Conservation (phyloP, 306 rosid species). For the Psophocarpus tetragonolobus region DNA sequence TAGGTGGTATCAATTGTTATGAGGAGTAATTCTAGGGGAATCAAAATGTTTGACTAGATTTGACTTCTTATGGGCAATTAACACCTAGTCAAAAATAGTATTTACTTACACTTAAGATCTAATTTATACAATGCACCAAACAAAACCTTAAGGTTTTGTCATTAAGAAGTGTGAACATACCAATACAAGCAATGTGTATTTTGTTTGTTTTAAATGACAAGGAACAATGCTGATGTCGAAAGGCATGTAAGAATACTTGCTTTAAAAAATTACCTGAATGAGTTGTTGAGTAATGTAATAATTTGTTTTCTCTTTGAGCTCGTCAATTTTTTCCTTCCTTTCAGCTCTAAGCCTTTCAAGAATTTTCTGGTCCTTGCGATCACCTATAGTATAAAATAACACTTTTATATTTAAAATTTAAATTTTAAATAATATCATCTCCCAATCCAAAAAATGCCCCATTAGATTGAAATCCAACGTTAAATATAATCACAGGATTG, state of each 20-base stretch:
- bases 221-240: not conserved
- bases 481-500: not conserved
- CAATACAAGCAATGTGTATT: slow-evolving; percentile 1
- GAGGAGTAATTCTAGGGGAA: not conserved
- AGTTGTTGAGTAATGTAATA: slow-evolving; percentile 96
- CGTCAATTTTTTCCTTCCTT: slow-evolving; percentile 92
- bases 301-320: slow-evolving; percentile 95
- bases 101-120: not conserved
- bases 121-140: not conserved
- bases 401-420: not conserved
- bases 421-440: slow-evolving; percentile 18
- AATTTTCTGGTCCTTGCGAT: slow-evolving; percentile 79
- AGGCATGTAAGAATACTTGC: slow-evolving; percentile 12
- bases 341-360: slow-evolving; percentile 83
- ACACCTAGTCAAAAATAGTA: not conserved
- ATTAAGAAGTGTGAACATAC: not conserved
- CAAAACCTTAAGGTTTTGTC: not conserved
- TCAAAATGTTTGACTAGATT: slow-evolving; percentile 14
- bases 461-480: slow-evolving; percentile 6
- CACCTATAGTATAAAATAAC: slow-evolving; percentile 64
- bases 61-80: not conserved
- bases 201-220: not conserved
- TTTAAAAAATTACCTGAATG: slow-evolving; percentile 77
- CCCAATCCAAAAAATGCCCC: slow-evolving; percentile 10
- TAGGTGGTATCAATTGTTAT: slow-evolving; percentile 1